Evolutionary conservation across 2,329 filamentous ascomycete species (phyloP).

Genomic region (Monilinia fructigena): DNA sequence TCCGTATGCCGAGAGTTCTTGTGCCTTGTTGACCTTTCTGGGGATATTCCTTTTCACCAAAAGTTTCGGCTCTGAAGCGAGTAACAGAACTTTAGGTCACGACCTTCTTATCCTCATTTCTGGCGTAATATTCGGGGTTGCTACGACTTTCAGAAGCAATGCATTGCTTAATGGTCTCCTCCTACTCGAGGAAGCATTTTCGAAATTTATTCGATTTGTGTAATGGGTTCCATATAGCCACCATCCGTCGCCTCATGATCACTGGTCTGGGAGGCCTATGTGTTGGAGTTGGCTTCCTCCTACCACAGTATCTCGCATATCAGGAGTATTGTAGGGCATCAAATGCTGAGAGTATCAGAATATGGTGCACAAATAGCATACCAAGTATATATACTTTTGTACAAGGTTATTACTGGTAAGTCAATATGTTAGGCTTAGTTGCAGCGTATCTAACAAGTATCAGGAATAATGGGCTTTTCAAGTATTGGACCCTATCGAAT

Average conservation of each 20-base stretch:
- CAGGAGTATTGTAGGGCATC: slow-evolving; percentile 59
- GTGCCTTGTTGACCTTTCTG: slow-evolving; percentile 72
- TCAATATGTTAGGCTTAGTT: slow-evolving; percentile 22
- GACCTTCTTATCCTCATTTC: slow-evolving; percentile 58
- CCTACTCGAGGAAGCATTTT: slow-evolving; percentile 57
- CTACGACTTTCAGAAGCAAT: slow-evolving; percentile 78
- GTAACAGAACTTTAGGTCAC: slow-evolving; percentile 35
- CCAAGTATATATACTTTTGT: slow-evolving; percentile 93
- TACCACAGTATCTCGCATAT: slow-evolving; percentile 77
- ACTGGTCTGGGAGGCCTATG: slow-evolving; percentile 65
- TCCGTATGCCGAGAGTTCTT: slow-evolving; percentile 79
- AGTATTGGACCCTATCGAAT: slow-evolving; percentile 87
- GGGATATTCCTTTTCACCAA: slow-evolving; percentile 70
- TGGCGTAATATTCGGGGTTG: slow-evolving; percentile 68
- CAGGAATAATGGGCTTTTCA: slow-evolving; percentile 84
- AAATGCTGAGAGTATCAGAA: slow-evolving; percentile 44
- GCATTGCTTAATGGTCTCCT: slow-evolving; percentile 78
- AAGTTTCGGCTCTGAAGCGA: slow-evolving; percentile 42
- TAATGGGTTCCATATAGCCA: slow-evolving; percentile 45
- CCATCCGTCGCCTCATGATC: slow-evolving; percentile 54
- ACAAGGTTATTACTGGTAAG: slow-evolving; percentile 85
- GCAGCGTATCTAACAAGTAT: slow-evolving; percentile 12
- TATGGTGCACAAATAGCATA: slow-evolving; percentile 72
- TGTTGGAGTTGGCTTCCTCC: slow-evolving; percentile 64
- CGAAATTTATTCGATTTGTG: slow-evolving; percentile 51